Base-by-base conservation (phyloP, 2,329 filamentous ascomycete species). In the Colletotrichum liriopes region DNA sequence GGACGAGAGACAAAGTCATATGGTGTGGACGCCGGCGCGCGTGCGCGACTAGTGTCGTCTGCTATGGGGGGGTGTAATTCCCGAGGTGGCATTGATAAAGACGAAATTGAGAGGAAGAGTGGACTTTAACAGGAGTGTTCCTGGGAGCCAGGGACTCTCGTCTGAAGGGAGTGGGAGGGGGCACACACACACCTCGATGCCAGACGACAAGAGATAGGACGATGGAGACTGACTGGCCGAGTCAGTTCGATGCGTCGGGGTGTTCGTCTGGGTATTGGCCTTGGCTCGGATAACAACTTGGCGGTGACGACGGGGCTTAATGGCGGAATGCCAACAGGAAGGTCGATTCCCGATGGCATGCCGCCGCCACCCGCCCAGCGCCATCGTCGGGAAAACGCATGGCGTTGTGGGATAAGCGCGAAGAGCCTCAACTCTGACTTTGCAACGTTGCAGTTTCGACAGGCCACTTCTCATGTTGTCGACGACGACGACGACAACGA, bases 251-350 rank as follows among this genome's bases (percentile, higher is more conserved):
- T 26, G 32, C 16, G 54, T 63, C n/a, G 54, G 59, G 52, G n/a
- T 43, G 54, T 59, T 72, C 11, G 45, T 55, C 70, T 65, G 59
- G 66, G 65, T 64, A 70, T 72, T 65, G 70, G 69, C 23, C 70
- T 72, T 72, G 65, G 70, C 70, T 56, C 51, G 60, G 56, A 54
- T 51, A 16, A 41, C 29, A 5, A 37, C 66, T 72, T 70, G 66
- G 70, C 70, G 59, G 65, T 70, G 65, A 72, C 60, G 65, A 65
- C 26, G 5, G 41, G 60, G 65, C 45, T 37, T 20, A 18, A 39
- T 43, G 41, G 47, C 12, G 35, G 37, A 29, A 41, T 63, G 35
- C 43, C 16, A 43, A 14, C n/a, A 16, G 8, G 26, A 2, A 54
- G 51, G 26, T 37, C 1, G 14, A 16, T 39, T 45, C 7, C 35